These are phyloP conservation scores for Aspergillus uvarum DNA, from an alignment of 2,329 filamentous ascomycete species.

Conservation along the genomic window DNA sequence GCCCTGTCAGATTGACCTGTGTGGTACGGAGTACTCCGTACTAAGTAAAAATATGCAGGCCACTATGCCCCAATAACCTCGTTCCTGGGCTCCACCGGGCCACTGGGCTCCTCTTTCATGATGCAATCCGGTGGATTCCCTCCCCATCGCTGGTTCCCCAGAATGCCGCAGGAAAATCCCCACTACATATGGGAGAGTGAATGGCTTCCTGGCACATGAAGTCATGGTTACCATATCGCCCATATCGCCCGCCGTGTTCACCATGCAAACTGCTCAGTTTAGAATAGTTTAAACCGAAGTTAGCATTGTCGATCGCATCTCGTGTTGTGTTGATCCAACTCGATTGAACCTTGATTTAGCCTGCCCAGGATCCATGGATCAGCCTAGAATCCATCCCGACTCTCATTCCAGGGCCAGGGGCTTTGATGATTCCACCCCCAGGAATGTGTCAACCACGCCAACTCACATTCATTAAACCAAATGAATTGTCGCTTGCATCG, in stretches of 20 bases:
- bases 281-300: neutral
- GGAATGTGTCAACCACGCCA: slow-evolving; percentile 3
- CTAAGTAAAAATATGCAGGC: slow-evolving; percentile 7
- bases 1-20: slow-evolving; percentile 16
- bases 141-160: neutral
- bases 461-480: neutral
- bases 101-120: slow-evolving; percentile 1
- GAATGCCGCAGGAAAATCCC: neutral
- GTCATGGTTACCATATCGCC: neutral
- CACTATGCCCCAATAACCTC: slow-evolving; percentile 13
- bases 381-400: slow-evolving; percentile 9
- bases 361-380: slow-evolving; percentile 18
- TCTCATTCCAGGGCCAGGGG: slow-evolving; percentile 9
- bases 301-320: slow-evolving; percentile 9
- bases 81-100: slow-evolving; percentile 2
- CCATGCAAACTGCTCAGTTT: neutral
- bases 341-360: slow-evolving; percentile 3
- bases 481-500: neutral
- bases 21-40: neutral
- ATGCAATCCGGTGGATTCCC: slow-evolving; percentile 4
- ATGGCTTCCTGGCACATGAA: neutral
- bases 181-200: neutral
- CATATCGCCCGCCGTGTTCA: neutral
- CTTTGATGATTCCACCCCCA: neutral
- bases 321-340: slow-evolving; percentile 12